These are phyloP conservation scores for Tetrapisispora phaffii DNA, from an alignment of 805 yeast genomes.

Conservation along the genomic window DNA sequence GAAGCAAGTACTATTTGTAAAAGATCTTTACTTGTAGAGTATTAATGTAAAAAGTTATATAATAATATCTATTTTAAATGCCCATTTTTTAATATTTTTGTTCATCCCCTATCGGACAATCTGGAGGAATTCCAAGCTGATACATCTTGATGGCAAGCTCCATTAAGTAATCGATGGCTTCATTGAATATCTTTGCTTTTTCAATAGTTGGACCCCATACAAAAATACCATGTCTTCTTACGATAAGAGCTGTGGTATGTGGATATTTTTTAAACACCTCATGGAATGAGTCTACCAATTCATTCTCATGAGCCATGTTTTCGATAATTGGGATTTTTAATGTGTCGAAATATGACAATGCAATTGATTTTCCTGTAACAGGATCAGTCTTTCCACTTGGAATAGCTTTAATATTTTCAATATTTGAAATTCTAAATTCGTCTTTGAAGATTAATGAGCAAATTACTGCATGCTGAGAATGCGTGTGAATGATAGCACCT, in stretches of 20 bases:
- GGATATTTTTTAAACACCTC: constrained; percentile 64
- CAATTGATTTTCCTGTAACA: constrained; percentile 38
- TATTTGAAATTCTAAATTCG: constrained; percentile 65
- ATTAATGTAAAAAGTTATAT: neutral
- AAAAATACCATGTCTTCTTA: constrained; percentile 86
- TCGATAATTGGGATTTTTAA: constrained; percentile 83
- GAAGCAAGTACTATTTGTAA: neutral
- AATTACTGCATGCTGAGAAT: constrained; percentile 82
- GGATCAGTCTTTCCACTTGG: constrained; percentile 53
- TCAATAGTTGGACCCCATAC: constrained; percentile 94
- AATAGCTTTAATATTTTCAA: constrained; percentile 89
- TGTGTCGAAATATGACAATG: constrained; percentile 62
- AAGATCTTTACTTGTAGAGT: neutral
- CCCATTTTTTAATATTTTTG: constrained; percentile 12
- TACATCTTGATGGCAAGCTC: constrained; percentile 81
- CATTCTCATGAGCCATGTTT: constrained; percentile 82
- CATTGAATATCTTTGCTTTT: constrained; percentile 89
- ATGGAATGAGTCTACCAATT: constrained; percentile 56
- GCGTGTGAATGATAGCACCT: constrained; percentile 93
- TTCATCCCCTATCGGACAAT: constrained; percentile 28
- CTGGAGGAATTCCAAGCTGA: constrained; percentile 52
- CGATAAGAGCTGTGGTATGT: constrained; percentile 73
- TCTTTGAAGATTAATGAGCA: constrained; percentile 58
- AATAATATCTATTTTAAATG: neutral
- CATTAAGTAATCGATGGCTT: constrained; percentile 81